Conservation (phyloP, 2,329 filamentous ascomycete species). For the Talaromyces islandicus region DNA sequence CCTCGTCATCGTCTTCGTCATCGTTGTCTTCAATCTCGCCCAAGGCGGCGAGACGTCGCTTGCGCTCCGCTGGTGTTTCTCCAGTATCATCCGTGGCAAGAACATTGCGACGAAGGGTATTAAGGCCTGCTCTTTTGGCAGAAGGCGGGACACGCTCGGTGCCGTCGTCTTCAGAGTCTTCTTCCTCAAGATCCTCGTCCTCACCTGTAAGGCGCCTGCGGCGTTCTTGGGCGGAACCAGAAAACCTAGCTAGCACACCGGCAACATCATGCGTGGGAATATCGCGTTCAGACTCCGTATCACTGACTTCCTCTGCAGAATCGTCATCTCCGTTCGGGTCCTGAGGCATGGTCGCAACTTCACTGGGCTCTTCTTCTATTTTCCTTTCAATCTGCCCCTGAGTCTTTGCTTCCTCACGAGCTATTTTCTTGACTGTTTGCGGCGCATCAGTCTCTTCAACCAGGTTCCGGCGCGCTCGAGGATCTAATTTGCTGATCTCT, state of each 20-base stretch:
- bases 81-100: not conserved
- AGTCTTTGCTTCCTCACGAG: slow-evolving; percentile 21
- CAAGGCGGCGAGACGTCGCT: slow-evolving; percentile 40
- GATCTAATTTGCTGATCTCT: slow-evolving; percentile 55
- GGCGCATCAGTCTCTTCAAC: slow-evolving; percentile 39
- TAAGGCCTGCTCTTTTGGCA: slow-evolving; percentile 1
- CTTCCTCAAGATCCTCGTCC: slow-evolving; percentile 13
- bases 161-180: slow-evolving; percentile 38
- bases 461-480: slow-evolving; percentile 48
- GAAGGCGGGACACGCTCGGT: slow-evolving; percentile 36
- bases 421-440: slow-evolving; percentile 31
- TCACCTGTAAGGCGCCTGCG: slow-evolving; percentile 29
- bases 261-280: slow-evolving; percentile 28
- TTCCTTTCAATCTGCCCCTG: slow-evolving; percentile 17
- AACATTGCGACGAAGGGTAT: slow-evolving; percentile 3
- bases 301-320: slow-evolving; percentile 1
- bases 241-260: slow-evolving; percentile 4
- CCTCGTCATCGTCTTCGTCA: slow-evolving; percentile 18
- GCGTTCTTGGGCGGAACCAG: slow-evolving; percentile 27
- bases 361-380: slow-evolving; percentile 7
- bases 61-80: slow-evolving; percentile 41
- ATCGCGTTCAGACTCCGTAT: slow-evolving; percentile 14
- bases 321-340: slow-evolving; percentile 8
- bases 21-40: slow-evolving; percentile 26
- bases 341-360: slow-evolving; percentile 2